A percentile compares a stretch with the other conserved stretches of the same genome.
Conservation (phyloP, 306 rosid genomes). For the Lotus japonicus region DNA sequence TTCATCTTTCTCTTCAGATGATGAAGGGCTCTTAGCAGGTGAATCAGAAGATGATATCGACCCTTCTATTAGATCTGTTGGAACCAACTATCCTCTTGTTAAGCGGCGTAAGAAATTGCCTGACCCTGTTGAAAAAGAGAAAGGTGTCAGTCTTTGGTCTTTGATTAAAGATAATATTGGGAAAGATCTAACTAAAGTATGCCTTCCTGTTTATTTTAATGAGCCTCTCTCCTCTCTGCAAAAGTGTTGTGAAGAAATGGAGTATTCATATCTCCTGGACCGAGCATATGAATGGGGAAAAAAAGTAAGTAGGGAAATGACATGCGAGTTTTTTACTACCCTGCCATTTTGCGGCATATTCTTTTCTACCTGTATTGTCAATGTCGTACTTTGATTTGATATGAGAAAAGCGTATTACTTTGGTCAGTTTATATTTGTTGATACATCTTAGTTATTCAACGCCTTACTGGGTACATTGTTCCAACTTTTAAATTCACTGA, state of each 20-base stretch:
- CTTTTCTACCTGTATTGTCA: background rate
- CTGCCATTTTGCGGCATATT: background rate
- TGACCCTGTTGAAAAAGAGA: slow-evolving; percentile 88
- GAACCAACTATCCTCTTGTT: slow-evolving; percentile 51
- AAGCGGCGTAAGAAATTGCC: slow-evolving; percentile 95
- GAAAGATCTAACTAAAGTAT: slow-evolving; percentile 90
- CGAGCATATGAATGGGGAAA: slow-evolving; percentile 95
- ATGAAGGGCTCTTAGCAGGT: slow-evolving; percentile 45
- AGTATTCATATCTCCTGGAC: slow-evolving; percentile 83
- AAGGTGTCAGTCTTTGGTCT: slow-evolving; percentile 96
- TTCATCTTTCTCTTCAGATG: slow-evolving; percentile 88
- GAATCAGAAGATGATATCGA: slow-evolving; percentile 69
- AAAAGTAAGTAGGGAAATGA: slow-evolving; percentile 45
- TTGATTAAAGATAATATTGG: slow-evolving; percentile 97
- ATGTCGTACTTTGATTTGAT: background rate
- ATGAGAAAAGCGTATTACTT: background rate
- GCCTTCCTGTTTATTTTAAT: slow-evolving; percentile 94
- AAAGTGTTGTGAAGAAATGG: slow-evolving; percentile 93
- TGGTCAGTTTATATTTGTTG: background rate
- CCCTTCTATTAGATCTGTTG: slow-evolving; percentile 58
- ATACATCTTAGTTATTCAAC: slow-evolving; percentile 9
- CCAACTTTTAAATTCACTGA: background rate
- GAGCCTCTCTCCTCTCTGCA: slow-evolving; percentile 94
- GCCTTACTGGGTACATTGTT: background rate
- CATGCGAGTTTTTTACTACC: background rate